Percentiles rank a stretch among this genome's conserved stretches.
Evolutionary conservation across 2,329 filamentous ascomycete genomes (phyloP).

Genomic region (Pestalotiopsis sp.): DNA sequence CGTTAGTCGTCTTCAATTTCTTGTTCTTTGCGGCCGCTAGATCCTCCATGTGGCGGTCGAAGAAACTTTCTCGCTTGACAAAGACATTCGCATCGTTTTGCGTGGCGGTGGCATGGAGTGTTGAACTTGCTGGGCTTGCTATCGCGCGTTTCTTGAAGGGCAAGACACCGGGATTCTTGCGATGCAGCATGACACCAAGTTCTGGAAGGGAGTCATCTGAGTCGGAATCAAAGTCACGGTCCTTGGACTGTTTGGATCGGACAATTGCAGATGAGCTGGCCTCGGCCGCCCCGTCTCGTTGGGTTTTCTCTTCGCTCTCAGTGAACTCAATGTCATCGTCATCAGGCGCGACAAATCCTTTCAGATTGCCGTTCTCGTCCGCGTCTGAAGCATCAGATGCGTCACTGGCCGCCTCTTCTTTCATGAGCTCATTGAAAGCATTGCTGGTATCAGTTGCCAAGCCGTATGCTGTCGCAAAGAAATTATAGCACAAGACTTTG

Average conservation of each 20-base stretch:
- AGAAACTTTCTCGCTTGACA: neutral
- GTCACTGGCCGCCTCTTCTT: constrained; percentile 13
- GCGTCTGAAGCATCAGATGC: constrained; percentile 19
- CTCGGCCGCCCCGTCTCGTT: neutral
- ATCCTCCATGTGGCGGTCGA: neutral
- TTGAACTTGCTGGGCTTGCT: constrained; percentile 12
- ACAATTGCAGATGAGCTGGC: neutral
- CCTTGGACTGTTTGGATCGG: neutral
- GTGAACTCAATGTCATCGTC: neutral
- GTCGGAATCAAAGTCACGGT: neutral
- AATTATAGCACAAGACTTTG: constrained; percentile 25
- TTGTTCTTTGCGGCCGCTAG: neutral
- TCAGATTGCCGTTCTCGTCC: constrained; percentile 14
- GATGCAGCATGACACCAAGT: neutral
- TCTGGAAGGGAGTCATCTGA: neutral
- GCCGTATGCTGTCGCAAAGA: constrained; percentile 24
- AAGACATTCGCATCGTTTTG: neutral
- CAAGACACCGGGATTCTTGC: neutral
- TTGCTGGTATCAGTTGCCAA: constrained; percentile 9
- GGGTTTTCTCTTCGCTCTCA: neutral
- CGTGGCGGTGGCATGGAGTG: neutral
- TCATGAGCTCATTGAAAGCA: constrained; percentile 6
- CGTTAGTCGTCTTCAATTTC: neutral
- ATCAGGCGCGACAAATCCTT: constrained; percentile 13
- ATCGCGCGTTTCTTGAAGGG: neutral